Conservation (phyloP, 768 basidiomycete species). For the Mycena olivaceomarginata region DNA sequence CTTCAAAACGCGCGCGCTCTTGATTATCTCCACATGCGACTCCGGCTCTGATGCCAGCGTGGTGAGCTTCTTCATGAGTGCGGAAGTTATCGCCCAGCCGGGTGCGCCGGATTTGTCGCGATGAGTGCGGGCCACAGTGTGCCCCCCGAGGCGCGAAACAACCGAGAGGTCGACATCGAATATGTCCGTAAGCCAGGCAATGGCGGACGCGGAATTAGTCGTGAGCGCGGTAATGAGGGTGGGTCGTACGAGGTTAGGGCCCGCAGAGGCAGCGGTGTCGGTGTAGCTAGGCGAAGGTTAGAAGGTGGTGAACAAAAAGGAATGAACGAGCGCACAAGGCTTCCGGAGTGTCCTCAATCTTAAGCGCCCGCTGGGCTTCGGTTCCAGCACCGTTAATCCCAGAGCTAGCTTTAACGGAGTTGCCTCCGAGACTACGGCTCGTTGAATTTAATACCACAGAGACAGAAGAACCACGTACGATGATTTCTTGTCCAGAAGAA, state of each 20-base stretch:
- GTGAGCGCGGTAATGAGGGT: conserved; percentile 50
- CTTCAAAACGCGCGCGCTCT: conserved; percentile 46
- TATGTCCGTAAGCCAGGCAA: conserved; percentile 47
- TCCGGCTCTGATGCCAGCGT: neutral
- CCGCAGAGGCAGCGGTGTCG: conserved; percentile 47
- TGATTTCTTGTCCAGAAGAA: conserved; percentile 73
- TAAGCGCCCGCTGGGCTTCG: conserved; percentile 42
- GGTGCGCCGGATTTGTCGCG: conserved; percentile 51
- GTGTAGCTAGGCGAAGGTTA: conserved; percentile 30
- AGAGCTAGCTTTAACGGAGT: conserved; percentile 54
- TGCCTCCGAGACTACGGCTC: conserved; percentile 45
- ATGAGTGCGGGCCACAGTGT: conserved; percentile 47
- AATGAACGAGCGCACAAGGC: conserved; percentile 41
- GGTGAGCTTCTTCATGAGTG: conserved; percentile 49
- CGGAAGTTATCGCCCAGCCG: conserved; percentile 50
- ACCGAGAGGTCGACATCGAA: conserved; percentile 50
- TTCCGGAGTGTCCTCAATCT: conserved; percentile 45
- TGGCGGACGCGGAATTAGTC: conserved; percentile 48
- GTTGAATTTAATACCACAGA: neutral
- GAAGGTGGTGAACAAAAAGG: neutral
- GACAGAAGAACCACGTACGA: conserved; percentile 38
- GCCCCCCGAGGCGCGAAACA: conserved; percentile 51
- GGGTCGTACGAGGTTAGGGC: conserved; percentile 42
- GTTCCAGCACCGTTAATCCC: conserved; percentile 53
- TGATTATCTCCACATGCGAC: conserved; percentile 42